phyloP scores from a whole-genome alignment of 2,329 filamentous ascomycete species.

The Xylariomycetidae sp. region DNA sequence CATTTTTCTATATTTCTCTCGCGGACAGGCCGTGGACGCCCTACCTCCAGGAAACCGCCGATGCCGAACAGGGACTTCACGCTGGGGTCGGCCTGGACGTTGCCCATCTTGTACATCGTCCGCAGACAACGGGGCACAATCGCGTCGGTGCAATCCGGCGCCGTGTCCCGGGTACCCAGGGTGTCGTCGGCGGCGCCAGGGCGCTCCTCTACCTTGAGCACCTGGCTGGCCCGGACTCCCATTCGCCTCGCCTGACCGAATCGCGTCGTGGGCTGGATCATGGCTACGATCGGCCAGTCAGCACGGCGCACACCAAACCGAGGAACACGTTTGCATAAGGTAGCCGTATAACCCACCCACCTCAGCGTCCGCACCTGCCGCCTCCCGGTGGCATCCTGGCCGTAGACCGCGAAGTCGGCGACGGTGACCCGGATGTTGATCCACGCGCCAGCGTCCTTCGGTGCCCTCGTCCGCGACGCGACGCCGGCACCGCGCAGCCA shows the following conservation, averaged over 20 bases:
- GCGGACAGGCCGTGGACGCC: background rate
- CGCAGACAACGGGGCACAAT: conserved; percentile 44
- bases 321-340: conserved; percentile 5
- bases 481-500: too few relatives aligned
- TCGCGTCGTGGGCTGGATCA: conserved; percentile 60
- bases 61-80: conserved; percentile 35
- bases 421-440: conserved; percentile 51
- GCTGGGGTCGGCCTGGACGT: conserved; percentile 30
- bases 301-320: conserved; percentile 56
- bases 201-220: conserved; percentile 20
- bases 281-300: conserved; percentile 48
- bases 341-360: conserved; percentile 11
- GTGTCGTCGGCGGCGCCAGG: conserved; percentile 9
- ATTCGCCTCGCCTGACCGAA: conserved; percentile 47
- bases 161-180: conserved; percentile 11
- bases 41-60: conserved; percentile 30
- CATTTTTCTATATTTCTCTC: background rate
- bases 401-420: conserved; percentile 54
- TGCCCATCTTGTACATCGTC: conserved; percentile 40
- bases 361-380: conserved; percentile 42
- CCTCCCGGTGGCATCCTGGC: conserved; percentile 33
- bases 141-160: conserved; percentile 30
- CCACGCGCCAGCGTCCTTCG: conserved; percentile 43
- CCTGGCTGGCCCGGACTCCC: conserved; percentile 32
- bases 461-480: too few relatives aligned